These are phyloP conservation scores for Suillus bovinus DNA, from an alignment of 768 basidiomycete species.

Conservation along the genomic window DNA sequence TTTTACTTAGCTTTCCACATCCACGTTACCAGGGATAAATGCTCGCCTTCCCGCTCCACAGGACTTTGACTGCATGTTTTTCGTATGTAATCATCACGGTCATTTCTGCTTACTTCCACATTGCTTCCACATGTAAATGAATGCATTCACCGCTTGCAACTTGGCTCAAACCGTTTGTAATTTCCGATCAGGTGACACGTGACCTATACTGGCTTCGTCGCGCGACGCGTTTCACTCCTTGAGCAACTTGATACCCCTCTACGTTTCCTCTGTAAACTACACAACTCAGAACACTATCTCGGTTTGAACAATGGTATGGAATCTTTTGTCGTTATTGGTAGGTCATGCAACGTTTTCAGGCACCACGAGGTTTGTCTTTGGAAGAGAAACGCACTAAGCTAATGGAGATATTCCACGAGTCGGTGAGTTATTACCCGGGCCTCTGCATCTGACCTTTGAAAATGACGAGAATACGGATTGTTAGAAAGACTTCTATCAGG, in stretches of 20 bases:
- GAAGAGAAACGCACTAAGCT: constrained; percentile 91
- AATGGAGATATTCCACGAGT: constrained; percentile 92
- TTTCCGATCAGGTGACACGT: constrained; percentile 11
- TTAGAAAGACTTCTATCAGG: constrained; percentile 86
- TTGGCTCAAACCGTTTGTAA: constrained; percentile 4
- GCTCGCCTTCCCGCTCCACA: constrained; percentile 19
- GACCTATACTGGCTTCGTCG: constrained; percentile 14
- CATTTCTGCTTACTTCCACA: constrained; percentile 15
- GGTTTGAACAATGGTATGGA: constrained; percentile 10
- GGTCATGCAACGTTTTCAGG: constrained; percentile 39
- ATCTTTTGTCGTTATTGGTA: background rate
- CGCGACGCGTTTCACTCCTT: constrained; percentile 7
- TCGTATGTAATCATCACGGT: constrained; percentile 12
- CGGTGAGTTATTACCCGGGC: constrained; percentile 41
- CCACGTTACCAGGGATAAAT: constrained; percentile 11
- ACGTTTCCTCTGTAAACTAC: constrained; percentile 8
- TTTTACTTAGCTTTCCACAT: constrained; percentile 18
- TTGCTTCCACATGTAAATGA: constrained; percentile 28
- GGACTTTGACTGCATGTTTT: constrained; percentile 30
- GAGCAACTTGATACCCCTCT: background rate
- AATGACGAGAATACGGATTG: constrained; percentile 5
- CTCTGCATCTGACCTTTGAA: background rate
- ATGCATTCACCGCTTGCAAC: constrained; percentile 16
- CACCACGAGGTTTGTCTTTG: constrained; percentile 80
- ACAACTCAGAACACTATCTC: background rate